Evolutionary conservation across 257 asterid species (phyloP), one percentile per base, ranked within the genome.

Genomic region (Solanum microdontum): DNA sequence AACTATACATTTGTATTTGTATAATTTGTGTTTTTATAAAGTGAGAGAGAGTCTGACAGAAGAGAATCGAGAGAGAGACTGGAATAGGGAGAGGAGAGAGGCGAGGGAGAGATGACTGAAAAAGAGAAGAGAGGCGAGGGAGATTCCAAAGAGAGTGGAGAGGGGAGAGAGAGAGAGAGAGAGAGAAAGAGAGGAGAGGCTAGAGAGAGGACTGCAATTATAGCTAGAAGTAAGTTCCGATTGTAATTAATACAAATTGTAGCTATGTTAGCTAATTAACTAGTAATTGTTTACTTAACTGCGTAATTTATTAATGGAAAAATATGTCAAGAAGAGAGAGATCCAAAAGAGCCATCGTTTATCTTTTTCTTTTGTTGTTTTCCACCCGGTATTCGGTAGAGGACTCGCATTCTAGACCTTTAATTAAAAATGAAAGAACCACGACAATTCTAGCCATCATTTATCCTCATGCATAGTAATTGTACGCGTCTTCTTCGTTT

Each of bases 341-440:
- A 51, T 51, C 62, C n/a, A 51, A 51, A 51, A 51, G 3, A 51
- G 1, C 23, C 23, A 51, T 51, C 2, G 17, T 17, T 51, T 15
- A 7, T 51, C 62, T 51, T 17, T 51, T 15, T 51, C n/a, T 6
- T 15, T 15, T 51, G 8, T 15, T 51, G 1, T 15, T 51, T 17
- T 51, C 1, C 62, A 51, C 23, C 21, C 0, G 62, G 0, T 51
- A 0, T 51, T 1, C 0, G 4, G 1, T 48, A 14, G 2, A 14
- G 7, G 0, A 45, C 3, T 48, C 1, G 2, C 6, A 48, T 2
- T 2, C 19, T 0, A 48, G 19, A 14, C 8, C 7, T 14, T 51
- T 17, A 51, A 51, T 51, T 51, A 51, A 51, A 0, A 17, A 17
- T 17, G 1, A 51, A 51, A 51, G 7, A 51, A 51, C 23, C 60